Evolutionary conservation across 2,329 filamentous ascomycete genomes (phyloP).

Genomic region (Zasmidium citrigriseum): DNA sequence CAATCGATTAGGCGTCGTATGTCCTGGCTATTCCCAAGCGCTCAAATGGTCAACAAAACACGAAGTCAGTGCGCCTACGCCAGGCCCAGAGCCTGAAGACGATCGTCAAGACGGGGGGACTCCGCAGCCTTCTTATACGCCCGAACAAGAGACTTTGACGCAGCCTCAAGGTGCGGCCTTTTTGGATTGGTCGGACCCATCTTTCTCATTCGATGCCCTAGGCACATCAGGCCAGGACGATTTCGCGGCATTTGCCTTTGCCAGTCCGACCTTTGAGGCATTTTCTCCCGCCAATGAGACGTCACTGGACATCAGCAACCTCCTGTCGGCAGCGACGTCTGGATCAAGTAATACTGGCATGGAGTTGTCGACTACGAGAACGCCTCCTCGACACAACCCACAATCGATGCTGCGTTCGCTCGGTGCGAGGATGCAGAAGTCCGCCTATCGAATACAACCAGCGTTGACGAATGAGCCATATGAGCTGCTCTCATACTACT

Average conservation of each 20-base stretch:
- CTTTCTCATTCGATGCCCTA: neutral
- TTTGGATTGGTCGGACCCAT: neutral
- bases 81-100: neutral
- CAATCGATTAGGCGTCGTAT: conserved; percentile 8
- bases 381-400: neutral
- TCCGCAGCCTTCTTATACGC: neutral
- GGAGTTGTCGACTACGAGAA: neutral
- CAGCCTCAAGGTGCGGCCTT: neutral
- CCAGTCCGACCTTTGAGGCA: neutral
- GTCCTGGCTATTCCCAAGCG: conserved; percentile 9
- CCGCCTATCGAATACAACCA: conserved; percentile 8
- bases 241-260: neutral
- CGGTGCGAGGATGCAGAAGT: conserved; percentile 6
- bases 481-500: conserved; percentile 24
- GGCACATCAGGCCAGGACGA: neutral
- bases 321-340: neutral
- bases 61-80: conserved; percentile 3
- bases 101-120: neutral
- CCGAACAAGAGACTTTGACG: neutral
- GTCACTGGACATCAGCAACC: neutral
- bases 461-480: conserved; percentile 19
- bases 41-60: conserved; percentile 17
- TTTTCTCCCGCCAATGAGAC: neutral
- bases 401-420: conserved; percentile 19
- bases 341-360: neutral